phyloP scores from a whole-genome alignment of 495 filamentous ascomycete genomes.

The Aspergillus wentii region DNA sequence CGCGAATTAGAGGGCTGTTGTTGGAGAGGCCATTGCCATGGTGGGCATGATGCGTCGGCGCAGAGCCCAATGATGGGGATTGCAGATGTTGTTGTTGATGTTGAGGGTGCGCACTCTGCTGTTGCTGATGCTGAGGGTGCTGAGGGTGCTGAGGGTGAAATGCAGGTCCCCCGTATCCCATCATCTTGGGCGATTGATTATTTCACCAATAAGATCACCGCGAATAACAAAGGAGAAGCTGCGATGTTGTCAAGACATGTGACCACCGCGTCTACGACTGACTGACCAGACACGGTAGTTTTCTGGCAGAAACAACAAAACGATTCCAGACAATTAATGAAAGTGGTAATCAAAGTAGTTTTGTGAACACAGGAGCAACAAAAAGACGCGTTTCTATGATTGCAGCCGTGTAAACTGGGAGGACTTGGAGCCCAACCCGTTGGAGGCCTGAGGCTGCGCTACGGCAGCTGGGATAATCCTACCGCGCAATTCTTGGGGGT shows the following conservation, averaged over 20 bases:
- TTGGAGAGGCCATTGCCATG: slow-evolving; percentile 22
- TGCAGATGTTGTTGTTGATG: slow-evolving; percentile 27
- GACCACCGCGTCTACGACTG: slow-evolving; percentile 1
- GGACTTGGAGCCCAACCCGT: no score
- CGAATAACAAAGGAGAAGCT: neutral
- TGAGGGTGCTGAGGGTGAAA: neutral
- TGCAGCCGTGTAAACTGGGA: no score
- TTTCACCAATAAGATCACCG: neutral
- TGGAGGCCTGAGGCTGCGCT: no score
- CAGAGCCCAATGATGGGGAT: slow-evolving; percentile 27
- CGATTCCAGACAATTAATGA: no score
- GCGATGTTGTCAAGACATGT: slow-evolving; percentile 7
- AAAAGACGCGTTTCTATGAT: no score
- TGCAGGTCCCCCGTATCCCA: no score
- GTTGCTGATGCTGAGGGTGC: slow-evolving; percentile 16
- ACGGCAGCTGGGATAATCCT: no score
- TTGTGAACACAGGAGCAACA: no score
- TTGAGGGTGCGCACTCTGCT: slow-evolving; percentile 23
- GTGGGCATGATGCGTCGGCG: slow-evolving; percentile 23
- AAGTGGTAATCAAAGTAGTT: no score
- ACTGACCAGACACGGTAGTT: neutral
- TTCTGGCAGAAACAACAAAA: no score
- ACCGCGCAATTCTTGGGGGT: no score
- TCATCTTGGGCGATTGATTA: slow-evolving; percentile 15
- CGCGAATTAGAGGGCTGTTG: slow-evolving; percentile 23